phyloP scores from a whole-genome alignment of 352 stramenopile genomes.

The Globisporangium rhizosaccharum region DNA sequence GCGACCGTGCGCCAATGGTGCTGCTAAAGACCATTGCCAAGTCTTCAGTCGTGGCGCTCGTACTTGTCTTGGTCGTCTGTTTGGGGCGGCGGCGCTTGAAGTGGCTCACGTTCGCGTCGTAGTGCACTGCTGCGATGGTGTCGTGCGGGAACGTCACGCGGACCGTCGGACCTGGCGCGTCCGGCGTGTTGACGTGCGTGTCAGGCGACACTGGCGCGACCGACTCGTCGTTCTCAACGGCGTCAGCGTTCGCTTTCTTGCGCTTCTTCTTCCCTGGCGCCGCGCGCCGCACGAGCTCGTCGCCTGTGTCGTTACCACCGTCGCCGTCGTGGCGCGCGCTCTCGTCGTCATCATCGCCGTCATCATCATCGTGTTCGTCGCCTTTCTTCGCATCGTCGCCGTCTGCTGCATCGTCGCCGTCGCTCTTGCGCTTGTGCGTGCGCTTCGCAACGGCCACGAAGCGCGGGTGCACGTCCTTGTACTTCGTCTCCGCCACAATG shows the following conservation, averaged over 20 bases:
- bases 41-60: not conserved
- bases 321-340: conserved; percentile 42
- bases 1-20: not conserved
- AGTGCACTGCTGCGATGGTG: conserved; percentile 17
- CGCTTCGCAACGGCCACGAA: conserved; percentile 45
- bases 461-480: conserved; percentile 48
- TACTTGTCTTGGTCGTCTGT: conserved; percentile 2
- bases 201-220: conserved; percentile 56
- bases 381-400: conserved; percentile 36
- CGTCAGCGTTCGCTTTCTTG: conserved; percentile 35
- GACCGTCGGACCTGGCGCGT: conserved; percentile 36
- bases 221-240: conserved; percentile 53
- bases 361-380: conserved; percentile 54
- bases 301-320: not conserved
- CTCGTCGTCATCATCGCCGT: conserved; percentile 32
- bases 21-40: conserved; percentile 29
- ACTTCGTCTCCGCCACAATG: conserved; percentile 58
- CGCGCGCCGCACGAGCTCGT: conserved; percentile 30
- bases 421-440: conserved; percentile 29
- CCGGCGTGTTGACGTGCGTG: conserved; percentile 61
- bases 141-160: conserved; percentile 61
- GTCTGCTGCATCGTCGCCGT: conserved; percentile 37
- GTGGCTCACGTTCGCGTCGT: conserved; percentile 38
- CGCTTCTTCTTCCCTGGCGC: conserved; percentile 37
- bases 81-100: conserved; percentile 51